Base-by-base conservation (phyloP, 495 filamentous ascomycete species). In the Collariella sp. region DNA sequence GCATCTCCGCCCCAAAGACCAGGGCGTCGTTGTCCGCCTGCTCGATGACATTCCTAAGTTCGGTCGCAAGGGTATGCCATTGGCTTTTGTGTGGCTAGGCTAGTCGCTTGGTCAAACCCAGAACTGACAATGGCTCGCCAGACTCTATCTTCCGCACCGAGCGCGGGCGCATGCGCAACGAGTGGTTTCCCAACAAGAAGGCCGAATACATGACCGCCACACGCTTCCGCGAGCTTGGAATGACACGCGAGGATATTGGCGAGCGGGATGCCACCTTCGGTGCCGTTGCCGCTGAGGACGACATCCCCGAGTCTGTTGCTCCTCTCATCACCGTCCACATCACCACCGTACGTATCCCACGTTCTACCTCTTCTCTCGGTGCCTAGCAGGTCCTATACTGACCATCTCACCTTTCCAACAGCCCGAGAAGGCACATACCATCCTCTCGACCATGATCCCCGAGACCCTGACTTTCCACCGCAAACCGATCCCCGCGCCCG, bases 381-480 rank as follows among this genome's bases (percentile, higher is more conserved):
- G 12, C 22, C 24, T 2, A 31, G n/a, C n/a, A n/a, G 36, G 48
- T 29, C 45, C n/a, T 33, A 45, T 41, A 42, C 58, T 60, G 47
- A 59, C 53, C 51, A 41, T 22, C 7, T 18, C 15, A 19, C 5
- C 50, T 26, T 46, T 16, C 12, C 39, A 34, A 59, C 50, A 67
- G 65, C 58, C 65, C 46, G 62, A 60, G n/a, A 58, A 47, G 58
- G 89, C 87, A 33, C 90, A 90, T 65, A 91, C 88, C 13, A 86
- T 96, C 64, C 90, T 96, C 65, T 80, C 91, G 4, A 89, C 88
- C 0, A 82, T 96, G 39, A 89, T 95, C 61, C 91, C 91, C 6
- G 84, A 86, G 15, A 82, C 95, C 11, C 81, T 96, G 60, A 80
- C 86, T 61, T 96, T 96, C 77, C 94, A 95, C 75, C 86, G 88